Conservation (phyloP, 1,139 yeast species). For the Yarrowia galli region DNA sequence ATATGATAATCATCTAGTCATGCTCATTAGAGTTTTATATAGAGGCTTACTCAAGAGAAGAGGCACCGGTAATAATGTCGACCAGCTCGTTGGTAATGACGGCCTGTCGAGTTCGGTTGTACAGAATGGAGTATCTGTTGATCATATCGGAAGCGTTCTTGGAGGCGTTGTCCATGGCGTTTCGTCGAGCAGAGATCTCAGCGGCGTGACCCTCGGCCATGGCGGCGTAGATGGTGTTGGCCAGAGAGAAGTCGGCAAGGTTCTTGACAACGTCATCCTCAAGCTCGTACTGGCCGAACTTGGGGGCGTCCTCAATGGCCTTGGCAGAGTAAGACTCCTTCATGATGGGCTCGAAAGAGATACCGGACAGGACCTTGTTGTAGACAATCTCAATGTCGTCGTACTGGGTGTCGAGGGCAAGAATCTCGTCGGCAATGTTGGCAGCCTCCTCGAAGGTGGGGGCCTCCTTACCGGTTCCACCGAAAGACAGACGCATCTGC, state of each 20-base stretch:
- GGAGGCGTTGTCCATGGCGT: slow-evolving; percentile 99
- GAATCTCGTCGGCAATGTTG: slow-evolving; percentile 84
- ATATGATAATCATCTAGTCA: slow-evolving; percentile 39
- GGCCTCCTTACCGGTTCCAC: slow-evolving; percentile 94
- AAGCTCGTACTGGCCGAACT: slow-evolving; percentile 79
- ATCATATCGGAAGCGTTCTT: slow-evolving; percentile 99
- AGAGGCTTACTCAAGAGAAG: slow-evolving; percentile 80
- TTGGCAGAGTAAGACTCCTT: slow-evolving; percentile 72
- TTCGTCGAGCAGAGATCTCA: slow-evolving; percentile 98
- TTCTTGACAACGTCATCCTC: slow-evolving; percentile 67
- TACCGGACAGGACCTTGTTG: slow-evolving; percentile 88
- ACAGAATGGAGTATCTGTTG: slow-evolving; percentile 90
- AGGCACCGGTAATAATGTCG: slow-evolving; percentile 99
- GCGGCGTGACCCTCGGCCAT: slow-evolving; percentile 99
- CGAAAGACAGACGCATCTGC: slow-evolving; percentile 74
- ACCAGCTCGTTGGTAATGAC: slow-evolving; percentile 99
- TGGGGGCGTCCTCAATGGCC: slow-evolving; percentile 85
- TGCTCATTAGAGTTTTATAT: slow-evolving; percentile 39
- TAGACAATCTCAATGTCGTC: slow-evolving; percentile 80
- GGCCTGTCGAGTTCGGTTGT: slow-evolving; percentile 99
- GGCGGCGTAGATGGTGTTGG: slow-evolving; percentile 89
- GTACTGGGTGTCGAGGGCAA: slow-evolving; percentile 63
- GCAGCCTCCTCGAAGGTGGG: slow-evolving; percentile 93
- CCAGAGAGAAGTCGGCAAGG: slow-evolving; percentile 84
- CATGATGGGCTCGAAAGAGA: slow-evolving; percentile 84